phyloP scores from a whole-genome alignment of 805 yeast species.

The Priceomyces castillae region DNA sequence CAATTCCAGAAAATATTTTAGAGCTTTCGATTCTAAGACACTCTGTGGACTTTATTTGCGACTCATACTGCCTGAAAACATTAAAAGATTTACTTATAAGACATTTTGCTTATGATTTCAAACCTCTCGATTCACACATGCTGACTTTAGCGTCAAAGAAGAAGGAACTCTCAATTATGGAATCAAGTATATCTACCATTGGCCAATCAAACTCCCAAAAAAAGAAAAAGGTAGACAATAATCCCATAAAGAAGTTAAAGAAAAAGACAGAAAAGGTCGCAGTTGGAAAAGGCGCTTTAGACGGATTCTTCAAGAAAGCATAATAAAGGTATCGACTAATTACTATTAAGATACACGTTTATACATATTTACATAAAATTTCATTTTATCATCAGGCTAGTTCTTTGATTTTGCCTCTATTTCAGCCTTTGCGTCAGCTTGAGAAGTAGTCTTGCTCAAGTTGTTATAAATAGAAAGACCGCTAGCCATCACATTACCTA shows the following conservation, averaged over 20 bases:
- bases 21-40: slow-evolving; percentile 34
- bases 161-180: slow-evolving; percentile 24
- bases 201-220: slow-evolving; percentile 18
- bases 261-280: slow-evolving; percentile 44
- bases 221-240: slow-evolving; percentile 19
- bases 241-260: slow-evolving; percentile 18
- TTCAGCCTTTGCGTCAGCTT: slow-evolving; percentile 9
- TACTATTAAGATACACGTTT: background rate
- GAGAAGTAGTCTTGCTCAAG: slow-evolving; percentile 28
- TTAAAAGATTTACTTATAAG: slow-evolving; percentile 20
- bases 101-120: slow-evolving; percentile 18
- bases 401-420: background rate
- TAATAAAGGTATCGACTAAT: background rate
- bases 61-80: slow-evolving; percentile 35
- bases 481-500: slow-evolving; percentile 71
- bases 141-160: slow-evolving; percentile 14
- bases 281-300: slow-evolving; percentile 65
- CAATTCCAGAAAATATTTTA: slow-evolving; percentile 34
- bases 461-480: slow-evolving; percentile 71
- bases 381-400: background rate
- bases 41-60: slow-evolving; percentile 48
- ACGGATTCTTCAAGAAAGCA: slow-evolving; percentile 57
- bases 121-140: slow-evolving; percentile 17
- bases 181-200: slow-evolving; percentile 24
- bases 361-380: background rate